Percentiles rank a stretch among this genome's conserved stretches.
Evolutionary conservation across 768 basidiomycete genomes (phyloP).

Genomic region (Rubroboletus pulcherrimus): DNA sequence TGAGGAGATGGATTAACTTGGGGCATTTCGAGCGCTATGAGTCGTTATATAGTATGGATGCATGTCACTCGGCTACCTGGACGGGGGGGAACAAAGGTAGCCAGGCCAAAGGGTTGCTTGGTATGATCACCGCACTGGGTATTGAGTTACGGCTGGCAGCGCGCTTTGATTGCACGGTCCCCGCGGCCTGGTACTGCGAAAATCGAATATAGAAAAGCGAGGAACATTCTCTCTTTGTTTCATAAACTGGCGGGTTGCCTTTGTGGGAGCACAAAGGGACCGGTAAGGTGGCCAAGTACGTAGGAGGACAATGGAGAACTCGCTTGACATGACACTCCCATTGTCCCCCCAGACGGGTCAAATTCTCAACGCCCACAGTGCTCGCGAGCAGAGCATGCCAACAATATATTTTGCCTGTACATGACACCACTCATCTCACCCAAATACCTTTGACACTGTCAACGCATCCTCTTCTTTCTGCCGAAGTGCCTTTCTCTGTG

Average conservation of each 20-base stretch:
- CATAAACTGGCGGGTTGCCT: slow-evolving; percentile 20
- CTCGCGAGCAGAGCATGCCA: neutral
- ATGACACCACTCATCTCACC: slow-evolving; percentile 56
- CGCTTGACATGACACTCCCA: slow-evolving; percentile 12
- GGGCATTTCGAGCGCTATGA: neutral
- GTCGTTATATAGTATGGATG: slow-evolving; percentile 25
- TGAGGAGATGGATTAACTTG: slow-evolving; percentile 15
- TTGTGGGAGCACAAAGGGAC: slow-evolving; percentile 29
- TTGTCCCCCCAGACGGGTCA: slow-evolving; percentile 13
- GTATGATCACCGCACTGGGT: slow-evolving; percentile 1
- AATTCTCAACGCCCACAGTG: neutral
- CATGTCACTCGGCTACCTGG: slow-evolving; percentile 26
- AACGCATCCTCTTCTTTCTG: slow-evolving; percentile 71
- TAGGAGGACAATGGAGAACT: slow-evolving; percentile 30
- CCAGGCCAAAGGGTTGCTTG: slow-evolving; percentile 6
- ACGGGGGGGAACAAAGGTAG: slow-evolving; percentile 32
- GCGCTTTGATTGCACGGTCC: neutral
- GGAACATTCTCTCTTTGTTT: slow-evolving; percentile 22
- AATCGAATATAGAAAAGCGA: neutral
- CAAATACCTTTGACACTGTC: slow-evolving; percentile 86
- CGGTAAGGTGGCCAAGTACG: slow-evolving; percentile 7
- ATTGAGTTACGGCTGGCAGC: slow-evolving; percentile 1
- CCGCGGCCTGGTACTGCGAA: neutral
- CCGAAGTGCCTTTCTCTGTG: slow-evolving; percentile 59
- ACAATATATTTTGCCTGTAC: neutral